Evolutionary conservation across 805 yeast genomes (phyloP).

Genomic region (Yamadazyma laniorum): DNA sequence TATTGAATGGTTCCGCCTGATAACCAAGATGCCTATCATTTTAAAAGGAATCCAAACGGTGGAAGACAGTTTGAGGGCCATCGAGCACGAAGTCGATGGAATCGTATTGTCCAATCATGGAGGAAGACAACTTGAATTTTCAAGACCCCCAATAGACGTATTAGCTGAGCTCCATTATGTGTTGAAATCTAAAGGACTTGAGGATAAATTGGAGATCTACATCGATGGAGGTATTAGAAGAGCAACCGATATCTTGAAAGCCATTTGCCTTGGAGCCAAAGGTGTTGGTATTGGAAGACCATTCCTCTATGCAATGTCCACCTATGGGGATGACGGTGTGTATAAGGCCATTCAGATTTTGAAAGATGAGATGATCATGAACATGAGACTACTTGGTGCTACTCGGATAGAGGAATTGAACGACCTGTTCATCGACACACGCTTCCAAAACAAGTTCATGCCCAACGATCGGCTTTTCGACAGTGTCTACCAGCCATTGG

Average conservation of each 20-base stretch:
- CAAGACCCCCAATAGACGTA: constrained; percentile 61
- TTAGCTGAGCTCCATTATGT: constrained; percentile 53
- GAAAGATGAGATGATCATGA: constrained; percentile 59
- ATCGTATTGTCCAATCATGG: constrained; percentile 73
- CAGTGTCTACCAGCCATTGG: constrained; percentile 56
- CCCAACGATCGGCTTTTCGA: constrained; percentile 58
- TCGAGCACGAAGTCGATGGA: constrained; percentile 58
- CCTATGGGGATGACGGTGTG: constrained; percentile 78
- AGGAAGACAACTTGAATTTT: constrained; percentile 66
- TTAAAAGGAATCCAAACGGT: constrained; percentile 66
- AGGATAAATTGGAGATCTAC: constrained; percentile 57
- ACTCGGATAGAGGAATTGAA: constrained; percentile 50
- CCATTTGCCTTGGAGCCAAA: constrained; percentile 72
- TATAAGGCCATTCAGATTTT: constrained; percentile 59
- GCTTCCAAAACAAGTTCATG: constrained; percentile 42
- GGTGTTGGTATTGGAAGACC: constrained; percentile 79
- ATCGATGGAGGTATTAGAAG: constrained; percentile 78
- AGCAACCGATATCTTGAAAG: constrained; percentile 76
- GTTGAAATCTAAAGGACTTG: constrained; percentile 39
- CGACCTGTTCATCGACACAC: constrained; percentile 59
- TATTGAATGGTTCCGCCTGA: constrained; percentile 37
- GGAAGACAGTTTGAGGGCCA: constrained; percentile 62
- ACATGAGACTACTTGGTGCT: constrained; percentile 67
- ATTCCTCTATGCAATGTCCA: constrained; percentile 72
- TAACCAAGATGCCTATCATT: constrained; percentile 40